phyloP scores from a whole-genome alignment of 2,329 filamentous ascomycete genomes.

The Phoma sp. region DNA sequence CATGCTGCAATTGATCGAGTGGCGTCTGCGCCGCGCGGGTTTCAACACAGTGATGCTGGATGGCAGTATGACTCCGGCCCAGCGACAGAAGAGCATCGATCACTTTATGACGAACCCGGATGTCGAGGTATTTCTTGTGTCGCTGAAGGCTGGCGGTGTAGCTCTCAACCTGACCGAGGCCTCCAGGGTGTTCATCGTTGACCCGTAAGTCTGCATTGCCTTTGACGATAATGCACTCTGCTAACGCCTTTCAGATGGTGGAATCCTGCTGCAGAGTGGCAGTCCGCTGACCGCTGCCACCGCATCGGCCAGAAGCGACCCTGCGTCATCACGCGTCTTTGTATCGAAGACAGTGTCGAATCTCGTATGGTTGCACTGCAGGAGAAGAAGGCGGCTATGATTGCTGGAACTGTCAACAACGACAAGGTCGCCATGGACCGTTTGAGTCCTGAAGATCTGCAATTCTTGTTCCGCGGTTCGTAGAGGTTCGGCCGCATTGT shows the following conservation, averaged over 20 bases:
- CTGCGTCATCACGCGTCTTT: slow-evolving; percentile 91
- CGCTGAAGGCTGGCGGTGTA: slow-evolving; percentile 93
- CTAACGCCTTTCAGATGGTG: slow-evolving; percentile 74
- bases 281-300: slow-evolving; percentile 84
- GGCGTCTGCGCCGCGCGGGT: slow-evolving; percentile 93
- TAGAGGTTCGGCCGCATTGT: slow-evolving; percentile 37
- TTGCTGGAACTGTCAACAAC: slow-evolving; percentile 93
- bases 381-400: slow-evolving; percentile 99
- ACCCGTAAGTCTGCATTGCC: slow-evolving; percentile 69
- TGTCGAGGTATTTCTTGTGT: slow-evolving; percentile 95
- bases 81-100: slow-evolving; percentile 91
- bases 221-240: not conserved
- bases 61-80: slow-evolving; percentile 93
- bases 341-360: slow-evolving; percentile 97
- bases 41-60: slow-evolving; percentile 99
- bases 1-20: slow-evolving; percentile 96
- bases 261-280: slow-evolving; percentile 99
- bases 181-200: slow-evolving; percentile 92
- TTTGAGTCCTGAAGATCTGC: slow-evolving; percentile 87
- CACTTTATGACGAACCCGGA: slow-evolving; percentile 96
- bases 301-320: slow-evolving; percentile 94
- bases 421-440: slow-evolving; percentile 92
- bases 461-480: slow-evolving; percentile 89
- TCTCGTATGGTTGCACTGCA: slow-evolving; percentile 93
- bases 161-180: slow-evolving; percentile 95